phyloP scores from a whole-genome alignment of 441 rosid species.

The Syzygium malaccense region DNA sequence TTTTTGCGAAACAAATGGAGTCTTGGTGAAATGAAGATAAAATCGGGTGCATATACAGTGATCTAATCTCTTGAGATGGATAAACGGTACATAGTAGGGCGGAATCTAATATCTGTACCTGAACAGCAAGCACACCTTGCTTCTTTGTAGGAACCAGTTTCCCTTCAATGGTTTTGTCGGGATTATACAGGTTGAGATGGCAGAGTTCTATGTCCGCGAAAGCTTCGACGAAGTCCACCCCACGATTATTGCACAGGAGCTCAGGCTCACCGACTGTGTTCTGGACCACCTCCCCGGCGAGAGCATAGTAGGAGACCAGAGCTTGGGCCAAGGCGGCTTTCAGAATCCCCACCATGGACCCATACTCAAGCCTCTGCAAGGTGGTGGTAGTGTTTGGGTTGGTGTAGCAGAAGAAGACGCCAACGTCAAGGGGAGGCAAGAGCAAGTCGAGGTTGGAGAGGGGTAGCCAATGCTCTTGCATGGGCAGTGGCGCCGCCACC shows the following conservation, averaged over 20 bases:
- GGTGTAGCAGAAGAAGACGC: constrained; percentile 8
- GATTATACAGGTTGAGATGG: constrained; percentile 3
- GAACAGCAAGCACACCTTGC: constrained; percentile 7
- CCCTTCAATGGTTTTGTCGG: constrained; percentile 7
- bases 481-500: not conserved
- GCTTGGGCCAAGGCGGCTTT: constrained; percentile 6
- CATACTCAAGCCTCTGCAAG: not conserved
- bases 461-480: constrained; percentile 10
- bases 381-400: not conserved
- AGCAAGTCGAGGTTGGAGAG: constrained; percentile 11
- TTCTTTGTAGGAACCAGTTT: constrained; percentile 3
- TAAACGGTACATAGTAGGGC: not conserved
- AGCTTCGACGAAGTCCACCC: constrained; percentile 9
- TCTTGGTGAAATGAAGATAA: not conserved
- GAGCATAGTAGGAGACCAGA: constrained; percentile 7
- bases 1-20: too few relatives aligned
- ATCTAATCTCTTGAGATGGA: not conserved
- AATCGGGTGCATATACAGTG: not conserved
- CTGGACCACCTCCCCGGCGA: constrained; percentile 6
- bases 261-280: constrained; percentile 3
- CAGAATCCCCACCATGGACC: not conserved
- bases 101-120: not conserved
- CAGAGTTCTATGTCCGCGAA: not conserved
- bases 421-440: constrained; percentile 1
- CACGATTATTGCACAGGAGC: constrained; percentile 10